Evolutionary conservation across 1,284 basidiomycete species (phyloP).

Genomic region (Cryptococcus sp.): DNA sequence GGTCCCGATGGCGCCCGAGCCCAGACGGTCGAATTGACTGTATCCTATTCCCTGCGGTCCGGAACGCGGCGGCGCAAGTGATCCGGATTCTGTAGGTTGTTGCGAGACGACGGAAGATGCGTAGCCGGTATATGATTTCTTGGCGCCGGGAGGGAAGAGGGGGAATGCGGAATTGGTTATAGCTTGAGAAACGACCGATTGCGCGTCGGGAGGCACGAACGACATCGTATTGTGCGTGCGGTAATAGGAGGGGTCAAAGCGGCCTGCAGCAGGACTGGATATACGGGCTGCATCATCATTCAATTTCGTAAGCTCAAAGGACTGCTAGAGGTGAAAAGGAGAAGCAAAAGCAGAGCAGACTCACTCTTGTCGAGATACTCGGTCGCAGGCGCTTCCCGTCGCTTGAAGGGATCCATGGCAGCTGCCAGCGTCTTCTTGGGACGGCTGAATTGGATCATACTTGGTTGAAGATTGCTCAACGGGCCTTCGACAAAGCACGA

Average conservation of each 20-base stretch:
- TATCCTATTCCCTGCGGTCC: constrained; percentile 66
- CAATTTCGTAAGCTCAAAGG: neutral
- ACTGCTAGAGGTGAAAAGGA: neutral
- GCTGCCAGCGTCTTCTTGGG: constrained; percentile 81
- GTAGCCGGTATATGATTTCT: constrained; percentile 69
- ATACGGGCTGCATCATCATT: constrained; percentile 56
- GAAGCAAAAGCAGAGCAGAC: constrained; percentile 3
- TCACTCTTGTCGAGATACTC: constrained; percentile 59
- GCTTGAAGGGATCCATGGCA: constrained; percentile 85
- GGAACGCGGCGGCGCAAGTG: constrained; percentile 25
- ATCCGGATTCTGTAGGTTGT: constrained; percentile 65
- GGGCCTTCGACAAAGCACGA: constrained; percentile 93
- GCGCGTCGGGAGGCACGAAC: constrained; percentile 92
- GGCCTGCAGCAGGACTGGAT: constrained; percentile 58
- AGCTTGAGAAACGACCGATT: constrained; percentile 90
- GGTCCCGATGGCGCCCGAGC: neutral
- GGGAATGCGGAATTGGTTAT: constrained; percentile 84
- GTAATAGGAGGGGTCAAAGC: constrained; percentile 93
- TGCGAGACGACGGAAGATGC: constrained; percentile 89
- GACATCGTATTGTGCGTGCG: constrained; percentile 90
- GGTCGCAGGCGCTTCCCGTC: constrained; percentile 71
- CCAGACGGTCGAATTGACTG: constrained; percentile 75
- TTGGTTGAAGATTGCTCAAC: constrained; percentile 90
- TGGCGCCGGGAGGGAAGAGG: constrained; percentile 70
- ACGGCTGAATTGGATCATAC: constrained; percentile 99